Evolutionary conservation across 345 rosid genomes (phyloP), one percentile per base, ranked within the genome.

Genomic region (Euphorbia lathyris): DNA sequence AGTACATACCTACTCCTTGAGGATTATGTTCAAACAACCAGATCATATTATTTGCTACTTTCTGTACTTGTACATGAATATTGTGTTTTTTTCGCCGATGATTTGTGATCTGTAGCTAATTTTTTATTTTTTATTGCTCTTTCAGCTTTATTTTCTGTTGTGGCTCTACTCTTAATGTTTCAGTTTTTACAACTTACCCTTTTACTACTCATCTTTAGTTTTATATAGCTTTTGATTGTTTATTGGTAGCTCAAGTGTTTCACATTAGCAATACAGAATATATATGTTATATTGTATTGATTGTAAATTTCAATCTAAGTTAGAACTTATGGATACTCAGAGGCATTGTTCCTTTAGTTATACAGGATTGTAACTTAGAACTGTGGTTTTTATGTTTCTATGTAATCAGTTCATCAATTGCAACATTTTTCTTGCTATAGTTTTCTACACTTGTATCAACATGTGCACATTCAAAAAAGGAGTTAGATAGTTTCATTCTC

Each of bases 381-480:
- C 42, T 9, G 23, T 25, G 43, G 10, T 22, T 70, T 25, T 4
- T 51, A 64, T 10, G 45, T 19, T 9, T 67, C 2, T 67, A 22
- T 23, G 26, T 32, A 61, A 43, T 59, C 65, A 50, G 3, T 69
- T 71, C 43, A 20, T 59, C 14, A 14, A 26, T 27, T 66, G n/a
- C 30, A n/a, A n/a, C n/a, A 53, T 50, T 66, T 13, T 66, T 30
- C 45, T 66, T 66, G 19, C 47, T 4, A 43, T 53, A 67, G 27
- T 36, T 60, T 32, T 40, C 16, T 12, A 32, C 34, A 23, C 59
- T 19, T 29, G 29, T 36, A 34, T 36, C 22, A 63, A 9, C 45
- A 22, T 23, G 25, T 60, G 43, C 32, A 20, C 60, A 20, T 26
- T 17, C 20, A n/a, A n/a, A n/a, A n/a, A 53, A 22, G n/a, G 20